Evolutionary conservation across 2,329 filamentous ascomycete species (phyloP), one percentile per base, ranked within the genome.

Genomic region (Thermothelomyces thermophilus): DNA sequence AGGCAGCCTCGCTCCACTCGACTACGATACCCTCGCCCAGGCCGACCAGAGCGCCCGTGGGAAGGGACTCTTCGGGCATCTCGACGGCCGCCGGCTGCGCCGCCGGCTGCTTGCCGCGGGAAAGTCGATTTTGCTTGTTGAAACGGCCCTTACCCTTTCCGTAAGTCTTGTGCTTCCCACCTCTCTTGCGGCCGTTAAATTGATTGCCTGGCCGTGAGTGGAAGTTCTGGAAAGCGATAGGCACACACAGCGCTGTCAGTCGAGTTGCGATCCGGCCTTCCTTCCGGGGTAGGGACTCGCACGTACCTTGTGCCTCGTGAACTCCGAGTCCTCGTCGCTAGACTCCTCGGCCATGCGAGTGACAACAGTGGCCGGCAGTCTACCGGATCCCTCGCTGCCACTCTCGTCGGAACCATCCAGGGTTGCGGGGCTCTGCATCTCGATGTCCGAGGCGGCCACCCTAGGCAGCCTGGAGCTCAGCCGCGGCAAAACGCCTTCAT

Each of bases 11-110:
- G 37, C 74, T 79, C 90, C 91, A 98, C 60, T 97, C 90, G 10
- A 96, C 78, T 5, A 97, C 74, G 41, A 98, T 82, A 20, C 81
- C 87, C 66, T 98, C 93, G 44, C 87, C 85, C 22, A 91, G 77
- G 31, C 86, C 81, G 57, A 97, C 77, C 35, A 95, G 71, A 0
- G 85, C 81, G 3, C 79, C 80, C 14, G 77, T 74, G 56, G 22
- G 64, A 57, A 30, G 62, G 50, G 59, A 54, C 14, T 71, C 69
- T 9, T 69, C 68, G 16, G 63, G 51, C 40, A 71, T n/a, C 33
- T 16, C 33, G 14, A 35, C 62, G 17, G 60, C 56, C 16, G 62
- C 60, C 20, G 62, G 59, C 36, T 59, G 58, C 52, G 68, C 31
- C 14, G 39, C 65, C 20, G 66, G 63, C 46, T 69, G 62, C 46